These are phyloP conservation scores for Citrus australasica DNA, from an alignment of 345 rosid genomes.

Conservation along the genomic window DNA sequence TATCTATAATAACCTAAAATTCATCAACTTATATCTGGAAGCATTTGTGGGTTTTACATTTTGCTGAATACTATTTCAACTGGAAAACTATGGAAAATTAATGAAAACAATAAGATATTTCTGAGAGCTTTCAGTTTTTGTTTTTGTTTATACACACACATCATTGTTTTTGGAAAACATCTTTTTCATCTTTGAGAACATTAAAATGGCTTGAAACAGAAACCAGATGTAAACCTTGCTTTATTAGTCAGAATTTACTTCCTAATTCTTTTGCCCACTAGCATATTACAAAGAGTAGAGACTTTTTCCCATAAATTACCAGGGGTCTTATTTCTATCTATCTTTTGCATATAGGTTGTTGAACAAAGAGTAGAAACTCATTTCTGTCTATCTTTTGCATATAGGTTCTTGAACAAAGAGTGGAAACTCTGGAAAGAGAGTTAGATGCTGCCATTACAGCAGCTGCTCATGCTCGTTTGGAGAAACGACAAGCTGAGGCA, in stretches of 20 bases:
- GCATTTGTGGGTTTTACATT: neutral
- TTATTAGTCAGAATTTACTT: neutral
- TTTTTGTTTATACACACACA: neutral
- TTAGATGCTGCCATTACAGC: slow-evolving; percentile 96
- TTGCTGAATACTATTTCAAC: neutral
- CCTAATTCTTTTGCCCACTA: neutral
- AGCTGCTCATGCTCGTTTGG: slow-evolving; percentile 88
- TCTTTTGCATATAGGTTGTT: slow-evolving; percentile 57
- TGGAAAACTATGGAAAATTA: neutral
- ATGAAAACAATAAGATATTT: neutral
- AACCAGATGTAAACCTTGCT: neutral
- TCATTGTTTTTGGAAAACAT: neutral
- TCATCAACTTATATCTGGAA: neutral
- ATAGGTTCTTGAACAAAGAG: slow-evolving; percentile 94
- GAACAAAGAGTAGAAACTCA: slow-evolving; percentile 91
- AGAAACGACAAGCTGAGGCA: slow-evolving; percentile 90
- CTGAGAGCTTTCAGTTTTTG: neutral
- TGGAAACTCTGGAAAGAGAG: slow-evolving; percentile 90
- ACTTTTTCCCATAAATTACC: neutral
- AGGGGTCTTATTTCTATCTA: neutral
- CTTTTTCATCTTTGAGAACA: neutral
- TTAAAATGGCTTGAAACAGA: neutral
- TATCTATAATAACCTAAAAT: neutral
- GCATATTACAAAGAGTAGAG: neutral
- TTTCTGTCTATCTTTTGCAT: slow-evolving; percentile 2